Conservation (phyloP, 2,329 filamentous ascomycete species). For the Sporothrix pallida region DNA sequence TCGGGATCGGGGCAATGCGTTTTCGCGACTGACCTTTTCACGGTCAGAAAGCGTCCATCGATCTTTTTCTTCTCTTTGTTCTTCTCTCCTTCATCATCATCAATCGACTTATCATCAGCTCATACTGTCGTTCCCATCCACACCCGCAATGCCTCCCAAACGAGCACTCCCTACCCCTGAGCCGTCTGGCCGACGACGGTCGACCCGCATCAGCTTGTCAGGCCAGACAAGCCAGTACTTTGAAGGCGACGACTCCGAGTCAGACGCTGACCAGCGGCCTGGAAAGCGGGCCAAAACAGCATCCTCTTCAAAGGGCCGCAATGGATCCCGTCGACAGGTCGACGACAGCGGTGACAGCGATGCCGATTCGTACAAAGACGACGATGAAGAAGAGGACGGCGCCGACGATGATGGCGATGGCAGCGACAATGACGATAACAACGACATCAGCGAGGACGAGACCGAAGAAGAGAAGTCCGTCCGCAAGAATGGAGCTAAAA, state of each 20-base stretch:
- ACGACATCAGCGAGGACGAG: slow-evolving; percentile 42
- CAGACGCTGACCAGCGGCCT: not conserved
- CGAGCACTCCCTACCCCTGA: slow-evolving; percentile 43
- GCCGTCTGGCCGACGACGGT: slow-evolving; percentile 51
- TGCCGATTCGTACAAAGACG: slow-evolving; percentile 39
- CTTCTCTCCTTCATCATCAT: not conserved
- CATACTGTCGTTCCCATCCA: not conserved
- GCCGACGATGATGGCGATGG: slow-evolving; percentile 38
- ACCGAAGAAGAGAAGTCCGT: slow-evolving; percentile 41
- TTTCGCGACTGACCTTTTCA: not conserved
- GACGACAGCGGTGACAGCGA: slow-evolving; percentile 40
- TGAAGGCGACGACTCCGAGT: slow-evolving; percentile 46
- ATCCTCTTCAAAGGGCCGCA: not conserved
- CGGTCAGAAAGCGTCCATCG: not conserved
- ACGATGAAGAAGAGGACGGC: slow-evolving; percentile 41
- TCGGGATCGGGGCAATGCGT: not conserved
- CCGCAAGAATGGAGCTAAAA: slow-evolving; percentile 37
- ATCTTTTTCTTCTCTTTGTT: no score
- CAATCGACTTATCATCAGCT: not conserved
- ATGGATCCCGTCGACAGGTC: slow-evolving; percentile 32
- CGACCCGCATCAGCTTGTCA: slow-evolving; percentile 53
- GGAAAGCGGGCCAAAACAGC: slow-evolving; percentile 36
- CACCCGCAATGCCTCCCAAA: slow-evolving; percentile 49
- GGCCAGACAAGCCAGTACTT: slow-evolving; percentile 59
- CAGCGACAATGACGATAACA: slow-evolving; percentile 37